These are phyloP conservation scores for Exophiala aquamarina DNA, from an alignment of 2,329 filamentous ascomycete genomes.

Conservation along the genomic window DNA sequence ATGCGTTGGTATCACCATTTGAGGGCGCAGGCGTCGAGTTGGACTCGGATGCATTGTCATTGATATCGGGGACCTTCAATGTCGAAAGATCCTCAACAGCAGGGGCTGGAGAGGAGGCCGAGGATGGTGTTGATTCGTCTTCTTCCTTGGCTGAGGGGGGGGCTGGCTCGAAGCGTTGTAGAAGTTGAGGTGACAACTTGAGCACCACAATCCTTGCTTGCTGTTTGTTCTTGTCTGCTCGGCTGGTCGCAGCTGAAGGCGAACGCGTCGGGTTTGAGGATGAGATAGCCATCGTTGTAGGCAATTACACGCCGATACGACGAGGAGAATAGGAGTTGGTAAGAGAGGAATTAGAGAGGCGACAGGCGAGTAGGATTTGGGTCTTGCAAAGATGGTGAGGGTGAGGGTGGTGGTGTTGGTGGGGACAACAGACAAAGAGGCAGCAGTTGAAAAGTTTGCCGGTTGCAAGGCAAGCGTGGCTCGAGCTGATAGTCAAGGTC, in stretches of 20 bases:
- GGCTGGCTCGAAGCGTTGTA: conserved; percentile 37
- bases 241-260: conserved; percentile 27
- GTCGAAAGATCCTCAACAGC: conserved; percentile 35
- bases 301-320: conserved; percentile 6
- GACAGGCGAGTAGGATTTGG: too few species aligned
- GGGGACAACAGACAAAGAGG: conserved; percentile 11
- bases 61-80: conserved; percentile 42
- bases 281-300: conserved; percentile 29
- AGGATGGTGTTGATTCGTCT: conserved; percentile 38
- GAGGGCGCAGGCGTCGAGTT: conserved; percentile 37
- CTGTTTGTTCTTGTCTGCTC: conserved; percentile 34
- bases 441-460: conserved; percentile 1
- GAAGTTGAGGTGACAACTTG: conserved; percentile 38
- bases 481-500: too few species aligned
- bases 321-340: conserved; percentile 17
- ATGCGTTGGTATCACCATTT: conserved; percentile 44
- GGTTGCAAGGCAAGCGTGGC: not conserved
- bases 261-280: conserved; percentile 30
- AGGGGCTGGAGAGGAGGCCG: conserved; percentile 34
- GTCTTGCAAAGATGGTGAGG: not conserved
- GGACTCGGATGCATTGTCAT: conserved; percentile 34
- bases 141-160: conserved; percentile 19
- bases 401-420: conserved; percentile 20
- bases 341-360: conserved; percentile 2
- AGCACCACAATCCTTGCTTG: conserved; percentile 34